Percentiles rank a stretch among this genome's conserved stretches.
Evolutionary conservation across 305 asterid species (phyloP).

Genomic region (Plantago rigida): DNA sequence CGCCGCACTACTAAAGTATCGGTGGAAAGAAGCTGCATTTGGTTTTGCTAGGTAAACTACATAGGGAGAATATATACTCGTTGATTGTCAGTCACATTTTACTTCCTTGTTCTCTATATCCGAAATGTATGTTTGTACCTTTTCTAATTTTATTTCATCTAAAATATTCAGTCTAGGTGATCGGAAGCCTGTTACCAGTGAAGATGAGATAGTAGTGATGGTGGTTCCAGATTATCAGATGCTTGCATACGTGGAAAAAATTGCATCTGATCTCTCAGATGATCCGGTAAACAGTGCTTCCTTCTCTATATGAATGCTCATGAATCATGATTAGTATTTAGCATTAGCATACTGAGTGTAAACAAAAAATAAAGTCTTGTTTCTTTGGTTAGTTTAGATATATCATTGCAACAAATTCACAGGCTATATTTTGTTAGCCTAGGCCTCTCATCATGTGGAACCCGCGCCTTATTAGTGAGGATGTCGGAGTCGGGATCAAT

Average conservation of each 20-base stretch:
- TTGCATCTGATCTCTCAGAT: slow-evolving; percentile 69
- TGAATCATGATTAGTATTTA: background rate
- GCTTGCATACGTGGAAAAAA: slow-evolving; percentile 67
- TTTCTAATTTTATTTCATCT: slow-evolving; percentile 23
- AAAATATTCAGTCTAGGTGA: slow-evolving; percentile 69
- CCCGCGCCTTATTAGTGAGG: slow-evolving; percentile 88
- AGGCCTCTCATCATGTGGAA: slow-evolving; percentile 99
- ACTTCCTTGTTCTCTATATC: no score
- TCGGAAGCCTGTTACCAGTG: slow-evolving; percentile 67
- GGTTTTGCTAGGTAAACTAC: slow-evolving; percentile 60
- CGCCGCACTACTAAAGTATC: slow-evolving; percentile 74
- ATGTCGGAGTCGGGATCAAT: slow-evolving; percentile 87
- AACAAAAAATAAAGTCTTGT: background rate
- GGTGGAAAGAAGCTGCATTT: slow-evolving; percentile 84
- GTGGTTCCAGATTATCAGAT: slow-evolving; percentile 96
- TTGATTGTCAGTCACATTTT: slow-evolving; percentile 4
- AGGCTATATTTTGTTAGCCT: slow-evolving; percentile 52
- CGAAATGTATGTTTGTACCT: no score
- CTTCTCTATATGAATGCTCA: slow-evolving; percentile 13
- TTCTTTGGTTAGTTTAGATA: slow-evolving; percentile 16
- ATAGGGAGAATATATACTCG: background rate
- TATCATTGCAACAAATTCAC: slow-evolving; percentile 26
- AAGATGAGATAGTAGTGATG: slow-evolving; percentile 82
- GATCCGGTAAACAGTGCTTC: slow-evolving; percentile 53
- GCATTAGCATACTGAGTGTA: background rate